phyloP scores from a whole-genome alignment of 2,329 filamentous ascomycete genomes.

The Clarireedia sp. region DNA sequence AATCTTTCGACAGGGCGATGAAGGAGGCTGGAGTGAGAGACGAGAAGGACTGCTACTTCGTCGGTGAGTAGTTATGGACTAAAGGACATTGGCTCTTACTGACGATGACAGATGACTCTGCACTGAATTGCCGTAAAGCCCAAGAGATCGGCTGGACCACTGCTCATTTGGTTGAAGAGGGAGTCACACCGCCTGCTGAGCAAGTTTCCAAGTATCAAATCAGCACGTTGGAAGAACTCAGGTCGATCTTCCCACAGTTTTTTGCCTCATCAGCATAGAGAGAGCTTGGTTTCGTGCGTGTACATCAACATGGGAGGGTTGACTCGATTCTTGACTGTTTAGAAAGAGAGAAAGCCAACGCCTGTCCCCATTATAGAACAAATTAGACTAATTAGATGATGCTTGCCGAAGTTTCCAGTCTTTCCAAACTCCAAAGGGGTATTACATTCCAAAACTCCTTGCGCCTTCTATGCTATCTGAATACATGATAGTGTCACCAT shows the following conservation, averaged over 20 bases:
- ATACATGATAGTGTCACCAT: too few species aligned
- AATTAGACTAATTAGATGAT: not conserved
- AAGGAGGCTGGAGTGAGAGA: slow-evolving; percentile 64
- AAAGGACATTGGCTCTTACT: not conserved
- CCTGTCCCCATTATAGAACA: not conserved
- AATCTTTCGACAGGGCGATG: slow-evolving; percentile 88
- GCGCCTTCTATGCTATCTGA: not conserved
- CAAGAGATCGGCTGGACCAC: slow-evolving; percentile 78
- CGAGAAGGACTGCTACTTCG: slow-evolving; percentile 76
- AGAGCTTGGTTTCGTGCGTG: not conserved
- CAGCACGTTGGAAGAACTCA: slow-evolving; percentile 65
- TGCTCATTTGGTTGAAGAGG: slow-evolving; percentile 77
- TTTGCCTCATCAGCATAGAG: slow-evolving; percentile 53
- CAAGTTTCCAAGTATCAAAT: slow-evolving; percentile 70
- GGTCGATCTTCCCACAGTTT: slow-evolving; percentile 70
- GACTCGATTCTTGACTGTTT: not conserved
- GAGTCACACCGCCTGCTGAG: slow-evolving; percentile 51
- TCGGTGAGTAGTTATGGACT: slow-evolving; percentile 54
- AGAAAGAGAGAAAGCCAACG: not conserved
- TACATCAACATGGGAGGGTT: not conserved
- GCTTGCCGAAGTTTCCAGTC: not conserved
- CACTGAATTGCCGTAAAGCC: slow-evolving; percentile 70
- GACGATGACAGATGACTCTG: slow-evolving; percentile 65
- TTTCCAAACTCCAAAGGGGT: not conserved
- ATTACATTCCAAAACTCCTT: not conserved